Conservation (phyloP, 2,329 filamentous ascomycete genomes). For the Elsinoe ampelina region DNA sequence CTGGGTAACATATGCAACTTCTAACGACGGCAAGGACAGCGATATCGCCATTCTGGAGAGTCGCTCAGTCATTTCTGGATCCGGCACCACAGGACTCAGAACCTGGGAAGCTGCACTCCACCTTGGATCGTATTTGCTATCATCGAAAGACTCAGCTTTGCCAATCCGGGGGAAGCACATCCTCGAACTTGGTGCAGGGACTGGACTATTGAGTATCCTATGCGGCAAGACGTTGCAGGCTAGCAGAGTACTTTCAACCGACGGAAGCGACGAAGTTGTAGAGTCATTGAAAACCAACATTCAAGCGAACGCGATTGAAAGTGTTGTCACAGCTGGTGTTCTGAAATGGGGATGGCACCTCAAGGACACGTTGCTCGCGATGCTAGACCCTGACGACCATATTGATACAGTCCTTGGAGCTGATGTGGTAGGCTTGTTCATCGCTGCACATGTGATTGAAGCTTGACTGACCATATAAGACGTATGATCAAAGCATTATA, state of each 20-base stretch:
- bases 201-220: conserved; percentile 64
- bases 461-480: conserved; percentile 33
- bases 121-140: conserved; percentile 58
- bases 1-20: conserved; percentile 58
- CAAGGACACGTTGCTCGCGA: conserved; percentile 46
- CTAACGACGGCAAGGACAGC: conserved; percentile 19
- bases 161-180: conserved; percentile 48
- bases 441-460: too few species aligned
- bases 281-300: conserved; percentile 58
- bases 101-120: conserved; percentile 77
- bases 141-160: conserved; percentile 25
- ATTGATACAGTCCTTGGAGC: conserved; percentile 62
- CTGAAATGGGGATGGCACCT: conserved; percentile 57
- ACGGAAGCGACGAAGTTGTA: conserved; percentile 65
- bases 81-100: conserved; percentile 64
- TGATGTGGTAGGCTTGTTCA: conserved; percentile 47
- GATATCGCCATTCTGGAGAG: conserved; percentile 58
- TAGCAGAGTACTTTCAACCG: conserved; percentile 55
- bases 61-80: conserved; percentile 57
- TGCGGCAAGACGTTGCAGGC: conserved; percentile 59
- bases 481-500: conserved; percentile 59
- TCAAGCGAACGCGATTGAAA: conserved; percentile 56
- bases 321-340: conserved; percentile 39
- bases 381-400: conserved; percentile 39
- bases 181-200: conserved; percentile 67